Base-by-base conservation (phyloP, 352 stramenopile genomes). In the Poterioochromonas sp. region DNA sequence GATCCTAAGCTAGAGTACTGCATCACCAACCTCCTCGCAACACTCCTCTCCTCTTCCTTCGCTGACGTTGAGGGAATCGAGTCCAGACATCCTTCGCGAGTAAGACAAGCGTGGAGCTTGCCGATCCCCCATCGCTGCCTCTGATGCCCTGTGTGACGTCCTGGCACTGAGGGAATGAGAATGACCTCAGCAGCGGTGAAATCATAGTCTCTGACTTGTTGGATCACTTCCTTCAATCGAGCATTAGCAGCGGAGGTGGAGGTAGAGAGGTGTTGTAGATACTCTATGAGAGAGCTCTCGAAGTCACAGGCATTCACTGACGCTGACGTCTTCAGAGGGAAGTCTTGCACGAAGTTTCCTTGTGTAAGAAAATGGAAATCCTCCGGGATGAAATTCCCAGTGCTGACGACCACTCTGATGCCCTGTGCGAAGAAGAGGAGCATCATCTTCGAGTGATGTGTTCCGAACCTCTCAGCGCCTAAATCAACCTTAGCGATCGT, bases 401-500 rank as follows among this genome's bases (percentile, higher is more conserved):
- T 64, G 18, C 2, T n/a, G 18, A 64, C n/a, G n/a, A 35, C 53
- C 8, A 64, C 53, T 64, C 53, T 8, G 3, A 64, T 15, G 3
- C 53, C 53, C 29, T 8, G 11, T 8, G 2, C 53, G n/a, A 32
- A 64, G 29, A 64, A 64, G 18, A 64, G 2, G 12, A 64, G 18
- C 2, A 32, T 32, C 53, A 64, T 64, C n/a, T 64, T 64, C 12
- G 12, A 32, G 53, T 64, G 53, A 35, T 64, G 53, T 8, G 53
- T 64, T 8, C 53, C 53, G n/a, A 32, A 64, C 8, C 53, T 8
- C 53, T 64, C 53, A 3, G n/a, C 3, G 8, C 53, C 53, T 11
- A 64, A 11, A 32, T 64, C 53, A 8, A 77, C n/a, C 32, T 77
- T 37, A 73, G 69, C 94, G 80, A 89, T 91, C 81, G 88, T 89